Evolutionary conservation across 257 asterid species (phyloP).

Genomic region (Salvia rosmarinus): DNA sequence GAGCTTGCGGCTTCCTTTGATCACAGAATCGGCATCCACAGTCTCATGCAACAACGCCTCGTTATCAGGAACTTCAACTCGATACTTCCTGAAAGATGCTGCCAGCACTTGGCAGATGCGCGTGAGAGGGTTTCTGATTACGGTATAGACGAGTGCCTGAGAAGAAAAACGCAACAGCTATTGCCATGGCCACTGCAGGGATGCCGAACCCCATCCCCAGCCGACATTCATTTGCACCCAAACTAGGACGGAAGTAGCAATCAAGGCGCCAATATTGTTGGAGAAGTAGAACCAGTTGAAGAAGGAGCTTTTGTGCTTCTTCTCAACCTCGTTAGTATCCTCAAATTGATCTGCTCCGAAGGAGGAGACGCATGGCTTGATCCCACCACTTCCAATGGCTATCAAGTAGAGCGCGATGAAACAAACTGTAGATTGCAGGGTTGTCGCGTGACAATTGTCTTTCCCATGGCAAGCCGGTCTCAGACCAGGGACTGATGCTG

Average conservation of each 20-base stretch:
- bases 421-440: constrained; percentile 46
- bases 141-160: constrained; percentile 70
- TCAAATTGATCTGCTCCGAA: constrained; percentile 43
- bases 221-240: constrained; percentile 39
- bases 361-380: constrained; percentile 57
- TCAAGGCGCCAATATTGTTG: constrained; percentile 40
- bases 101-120: constrained; percentile 58
- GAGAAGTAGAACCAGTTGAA: constrained; percentile 76
- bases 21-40: constrained; percentile 23
- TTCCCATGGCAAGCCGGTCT: constrained; percentile 41
- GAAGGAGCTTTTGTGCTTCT: constrained; percentile 52
- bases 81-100: constrained; percentile 35
- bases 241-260: constrained; percentile 38
- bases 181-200: constrained; percentile 38
- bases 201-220: constrained; percentile 41
- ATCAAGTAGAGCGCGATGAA: constrained; percentile 67
- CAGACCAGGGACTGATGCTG: constrained; percentile 39
- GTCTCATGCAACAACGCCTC: constrained; percentile 31
- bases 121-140: constrained; percentile 67
- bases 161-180: constrained; percentile 58
- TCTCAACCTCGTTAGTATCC: constrained; percentile 36
- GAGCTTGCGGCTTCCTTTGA: constrained; percentile 40
- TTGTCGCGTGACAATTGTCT: constrained; percentile 52
- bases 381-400: constrained; percentile 81
- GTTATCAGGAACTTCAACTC: constrained; percentile 28